Evolutionary conservation across 306 rosid genomes (phyloP).

Genomic region (Urtica urens): DNA sequence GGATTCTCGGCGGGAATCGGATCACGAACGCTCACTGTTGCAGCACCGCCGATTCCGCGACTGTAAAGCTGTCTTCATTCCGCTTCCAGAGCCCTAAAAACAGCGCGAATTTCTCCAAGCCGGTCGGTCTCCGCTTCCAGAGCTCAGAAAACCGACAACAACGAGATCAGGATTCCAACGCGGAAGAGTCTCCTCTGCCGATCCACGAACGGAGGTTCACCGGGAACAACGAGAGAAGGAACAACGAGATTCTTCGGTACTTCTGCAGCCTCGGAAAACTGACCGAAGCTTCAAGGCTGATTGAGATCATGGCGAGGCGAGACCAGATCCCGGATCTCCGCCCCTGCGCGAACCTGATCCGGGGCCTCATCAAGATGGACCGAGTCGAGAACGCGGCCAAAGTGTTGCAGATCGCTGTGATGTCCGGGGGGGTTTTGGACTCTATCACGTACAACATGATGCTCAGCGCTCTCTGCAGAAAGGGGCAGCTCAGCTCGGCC

Average conservation of each 20-base stretch:
- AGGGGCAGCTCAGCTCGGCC: slow-evolving; percentile 47
- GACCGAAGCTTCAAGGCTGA: slow-evolving; percentile 46
- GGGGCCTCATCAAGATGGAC: slow-evolving; percentile 44
- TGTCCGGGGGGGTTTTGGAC: slow-evolving; percentile 55
- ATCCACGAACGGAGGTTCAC: slow-evolving; percentile 44
- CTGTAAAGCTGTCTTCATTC: too few relatives aligned
- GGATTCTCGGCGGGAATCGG: too few relatives aligned
- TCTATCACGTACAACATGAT: slow-evolving; percentile 75
- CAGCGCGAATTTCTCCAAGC: too few relatives aligned
- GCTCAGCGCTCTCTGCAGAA: slow-evolving; percentile 62
- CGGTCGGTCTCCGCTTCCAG: too few relatives aligned
- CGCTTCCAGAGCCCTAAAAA: too few relatives aligned
- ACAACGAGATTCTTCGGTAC: slow-evolving; percentile 46
- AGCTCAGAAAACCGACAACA: too few relatives aligned
- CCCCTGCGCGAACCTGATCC: slow-evolving; percentile 59
- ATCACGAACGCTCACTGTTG: too few relatives aligned
- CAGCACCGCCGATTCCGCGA: too few relatives aligned
- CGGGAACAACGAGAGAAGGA: slow-evolving; percentile 40
- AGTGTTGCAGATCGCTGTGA: slow-evolving; percentile 63
- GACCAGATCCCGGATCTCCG: slow-evolving; percentile 66
- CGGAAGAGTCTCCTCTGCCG: too few relatives aligned
- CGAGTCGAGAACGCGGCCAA: slow-evolving; percentile 39
- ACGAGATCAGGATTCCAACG: too few relatives aligned
- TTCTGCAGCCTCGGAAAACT: slow-evolving; percentile 50
- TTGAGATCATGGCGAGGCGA: slow-evolving; percentile 63